These are phyloP conservation scores for Solanum chaucha DNA, from an alignment of 257 asterid species.

Conservation along the genomic window DNA sequence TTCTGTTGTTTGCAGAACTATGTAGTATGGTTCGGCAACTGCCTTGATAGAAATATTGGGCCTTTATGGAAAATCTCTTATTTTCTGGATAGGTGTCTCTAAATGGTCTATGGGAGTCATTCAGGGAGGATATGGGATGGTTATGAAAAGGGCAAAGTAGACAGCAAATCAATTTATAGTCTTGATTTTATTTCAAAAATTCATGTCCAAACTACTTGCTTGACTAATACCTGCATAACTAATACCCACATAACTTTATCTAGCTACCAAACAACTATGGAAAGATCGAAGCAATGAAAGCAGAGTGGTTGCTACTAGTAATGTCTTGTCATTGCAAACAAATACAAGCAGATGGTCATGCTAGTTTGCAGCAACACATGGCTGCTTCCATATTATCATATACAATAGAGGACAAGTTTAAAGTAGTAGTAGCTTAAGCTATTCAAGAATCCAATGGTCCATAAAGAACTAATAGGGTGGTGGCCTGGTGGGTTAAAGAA, in stretches of 20 bases:
- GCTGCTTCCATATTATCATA: neutral
- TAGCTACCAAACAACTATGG: neutral
- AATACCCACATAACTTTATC: too few species aligned
- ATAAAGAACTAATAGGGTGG: too few species aligned
- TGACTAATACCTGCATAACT: too few species aligned
- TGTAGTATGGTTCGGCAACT: neutral
- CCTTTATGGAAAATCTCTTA: neutral
- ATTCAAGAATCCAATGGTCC: too few species aligned
- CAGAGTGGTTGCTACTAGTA: neutral
- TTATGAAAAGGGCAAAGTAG: too few species aligned
- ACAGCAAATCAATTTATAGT: too few species aligned
- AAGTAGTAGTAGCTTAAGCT: neutral
- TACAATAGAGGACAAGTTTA: neutral
- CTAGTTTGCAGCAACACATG: too few species aligned
- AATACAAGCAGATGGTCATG: too few species aligned
- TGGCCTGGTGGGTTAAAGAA: too few species aligned
- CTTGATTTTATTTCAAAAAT: too few species aligned
- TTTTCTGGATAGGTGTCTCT: neutral
- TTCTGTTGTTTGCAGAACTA: neutral
- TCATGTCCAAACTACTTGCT: neutral
- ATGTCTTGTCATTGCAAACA: neutral
- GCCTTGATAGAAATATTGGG: neutral
- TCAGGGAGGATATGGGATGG: too few species aligned
- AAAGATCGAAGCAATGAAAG: neutral
- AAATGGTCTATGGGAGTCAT: neutral